Conservation (phyloP, 345 rosid species). For the Lepidium aucheri region DNA sequence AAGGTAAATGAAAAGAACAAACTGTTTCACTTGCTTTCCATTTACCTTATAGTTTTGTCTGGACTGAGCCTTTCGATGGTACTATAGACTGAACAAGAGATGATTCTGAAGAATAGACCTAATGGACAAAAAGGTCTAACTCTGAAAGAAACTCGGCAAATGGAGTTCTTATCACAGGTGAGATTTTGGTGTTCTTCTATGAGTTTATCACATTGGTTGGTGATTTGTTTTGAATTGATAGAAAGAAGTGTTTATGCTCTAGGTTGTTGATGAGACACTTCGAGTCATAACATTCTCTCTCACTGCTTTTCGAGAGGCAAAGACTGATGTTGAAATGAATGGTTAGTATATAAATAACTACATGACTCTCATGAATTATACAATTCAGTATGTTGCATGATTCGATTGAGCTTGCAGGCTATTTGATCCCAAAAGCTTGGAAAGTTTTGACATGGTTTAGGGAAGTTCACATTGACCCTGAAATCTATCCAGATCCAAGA, state of each 20-base stretch:
- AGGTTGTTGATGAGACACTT: conserved; percentile 58
- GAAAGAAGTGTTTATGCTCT: conserved; percentile 1
- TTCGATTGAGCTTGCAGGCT: conserved; percentile 24
- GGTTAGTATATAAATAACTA: conserved; percentile 27
- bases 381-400: not conserved
- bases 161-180: conserved; percentile 43
- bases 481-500: conserved; percentile 30
- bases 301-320: conserved; percentile 41
- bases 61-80: not conserved
- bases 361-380: not conserved
- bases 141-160: conserved; percentile 57
- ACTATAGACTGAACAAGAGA: conserved; percentile 60
- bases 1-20: conserved; percentile 26
- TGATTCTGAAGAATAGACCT: conserved; percentile 39
- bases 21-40: not conserved
- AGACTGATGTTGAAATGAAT: conserved; percentile 29
- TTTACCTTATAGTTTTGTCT: not conserved
- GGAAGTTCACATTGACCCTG: conserved; percentile 37
- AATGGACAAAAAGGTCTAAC: conserved; percentile 45
- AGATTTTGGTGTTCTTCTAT: not conserved
- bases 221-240: not conserved
- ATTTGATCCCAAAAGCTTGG: conserved; percentile 51
- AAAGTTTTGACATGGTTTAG: conserved; percentile 45
- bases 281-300: conserved; percentile 40
- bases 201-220: not conserved